Percentiles rank a stretch among this genome's conserved stretches.
Conservation (phyloP, 495 filamentous ascomycete genomes). For the Hypoxylon lenormandii region DNA sequence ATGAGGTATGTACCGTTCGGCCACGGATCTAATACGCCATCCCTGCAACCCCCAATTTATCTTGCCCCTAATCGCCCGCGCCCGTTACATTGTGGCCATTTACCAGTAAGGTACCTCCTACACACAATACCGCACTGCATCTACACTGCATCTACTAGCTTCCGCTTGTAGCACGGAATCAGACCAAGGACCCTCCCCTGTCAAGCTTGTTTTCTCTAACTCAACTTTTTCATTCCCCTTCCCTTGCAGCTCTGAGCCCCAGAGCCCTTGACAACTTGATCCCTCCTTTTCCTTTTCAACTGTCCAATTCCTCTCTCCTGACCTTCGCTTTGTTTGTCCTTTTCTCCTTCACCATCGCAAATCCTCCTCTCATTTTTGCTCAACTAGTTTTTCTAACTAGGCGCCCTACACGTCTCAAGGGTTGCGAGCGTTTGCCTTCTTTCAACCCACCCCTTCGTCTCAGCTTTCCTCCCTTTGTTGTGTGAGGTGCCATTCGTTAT, state of each 20-base stretch:
- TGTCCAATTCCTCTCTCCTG: slow-evolving; percentile 41
- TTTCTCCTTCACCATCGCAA: slow-evolving; percentile 35
- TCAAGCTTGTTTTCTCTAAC: slow-evolving; percentile 43
- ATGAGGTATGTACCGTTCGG: slow-evolving; percentile 40
- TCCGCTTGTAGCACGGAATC: slow-evolving; percentile 45
- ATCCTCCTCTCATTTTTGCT: slow-evolving; percentile 38
- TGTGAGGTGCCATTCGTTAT: slow-evolving; percentile 44
- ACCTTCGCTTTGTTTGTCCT: slow-evolving; percentile 40
- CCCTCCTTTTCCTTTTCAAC: slow-evolving; percentile 40
- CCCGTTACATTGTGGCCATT: slow-evolving; percentile 42
- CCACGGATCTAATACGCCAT: slow-evolving; percentile 44
- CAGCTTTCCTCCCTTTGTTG: slow-evolving; percentile 29
- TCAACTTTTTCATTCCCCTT: slow-evolving; percentile 34
- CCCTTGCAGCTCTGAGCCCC: too few species aligned
- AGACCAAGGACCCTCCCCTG: slow-evolving; percentile 23
- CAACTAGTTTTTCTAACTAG: slow-evolving; percentile 17
- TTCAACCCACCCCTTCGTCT: slow-evolving; percentile 22
- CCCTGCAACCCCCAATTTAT: slow-evolving; percentile 46
- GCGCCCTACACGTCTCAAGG: slow-evolving; percentile 36
- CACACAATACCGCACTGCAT: slow-evolving; percentile 18
- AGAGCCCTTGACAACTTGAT: too few species aligned
- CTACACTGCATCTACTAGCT: slow-evolving; percentile 30
- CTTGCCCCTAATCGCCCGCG: slow-evolving; percentile 29
- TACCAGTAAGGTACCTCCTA: slow-evolving; percentile 32
- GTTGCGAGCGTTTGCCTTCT: slow-evolving; percentile 31